Percentiles rank a stretch among this genome's conserved stretches.
These are phyloP conservation scores for Trichophaea hybrida DNA, from an alignment of 2,329 filamentous ascomycete species.

Conservation along the genomic window DNA sequence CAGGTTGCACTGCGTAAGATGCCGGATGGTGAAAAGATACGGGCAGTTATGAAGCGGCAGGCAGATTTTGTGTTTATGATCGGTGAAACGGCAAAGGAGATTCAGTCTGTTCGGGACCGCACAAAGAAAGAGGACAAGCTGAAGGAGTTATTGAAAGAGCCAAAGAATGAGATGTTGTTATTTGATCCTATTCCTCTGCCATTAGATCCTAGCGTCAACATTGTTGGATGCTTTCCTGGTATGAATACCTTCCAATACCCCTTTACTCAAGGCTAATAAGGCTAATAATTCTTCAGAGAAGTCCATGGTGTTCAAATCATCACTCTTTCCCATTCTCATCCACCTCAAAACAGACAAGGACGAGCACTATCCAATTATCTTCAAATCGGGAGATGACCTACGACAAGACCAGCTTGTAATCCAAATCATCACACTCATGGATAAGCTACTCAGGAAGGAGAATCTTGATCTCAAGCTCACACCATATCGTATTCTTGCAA, in stretches of 20 bases:
- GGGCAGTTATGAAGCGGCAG: conserved; percentile 67
- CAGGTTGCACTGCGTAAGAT: conserved; percentile 32
- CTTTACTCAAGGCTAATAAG: neutral
- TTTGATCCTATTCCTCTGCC: conserved; percentile 82
- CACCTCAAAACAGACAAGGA: conserved; percentile 72
- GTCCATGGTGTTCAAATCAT: conserved; percentile 88
- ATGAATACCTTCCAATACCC: conserved; percentile 4
- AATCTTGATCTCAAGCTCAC: conserved; percentile 90
- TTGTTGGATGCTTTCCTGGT: conserved; percentile 59
- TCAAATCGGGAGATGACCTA: conserved; percentile 93
- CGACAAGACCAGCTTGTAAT: conserved; percentile 95
- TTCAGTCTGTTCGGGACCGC: conserved; percentile 65
- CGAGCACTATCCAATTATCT: conserved; percentile 76
- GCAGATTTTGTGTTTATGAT: conserved; percentile 79
- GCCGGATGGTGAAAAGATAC: conserved; percentile 53
- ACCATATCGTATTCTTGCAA: conserved; percentile 91
- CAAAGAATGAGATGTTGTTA: conserved; percentile 70
- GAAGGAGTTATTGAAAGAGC: conserved; percentile 71
- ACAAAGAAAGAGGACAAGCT: conserved; percentile 68
- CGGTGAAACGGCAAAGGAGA: conserved; percentile 76
- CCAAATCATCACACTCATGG: conserved; percentile 95
- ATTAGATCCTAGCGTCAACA: conserved; percentile 66
- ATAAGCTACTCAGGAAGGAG: conserved; percentile 84
- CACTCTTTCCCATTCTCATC: conserved; percentile 76
- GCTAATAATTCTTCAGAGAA: conserved; percentile 41